Base-by-base conservation (phyloP, 148 eudicot genomes). In the Limonium bicolor region DNA sequence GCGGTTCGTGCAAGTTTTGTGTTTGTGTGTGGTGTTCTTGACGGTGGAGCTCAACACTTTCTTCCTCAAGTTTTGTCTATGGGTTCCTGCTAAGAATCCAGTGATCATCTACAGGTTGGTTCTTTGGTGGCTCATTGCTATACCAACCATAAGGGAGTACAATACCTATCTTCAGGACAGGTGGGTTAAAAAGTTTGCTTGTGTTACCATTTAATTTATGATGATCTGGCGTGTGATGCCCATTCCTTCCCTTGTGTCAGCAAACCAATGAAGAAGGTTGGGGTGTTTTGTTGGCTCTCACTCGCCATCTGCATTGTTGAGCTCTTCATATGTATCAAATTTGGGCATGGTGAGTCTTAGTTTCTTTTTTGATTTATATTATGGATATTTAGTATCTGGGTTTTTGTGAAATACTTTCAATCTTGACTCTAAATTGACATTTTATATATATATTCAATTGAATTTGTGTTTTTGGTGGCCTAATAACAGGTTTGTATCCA, bases 61-160 rank as follows among this genome's bases (percentile, higher is more conserved):
- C 62, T 87, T 87, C 49, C 86, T 87, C 38, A 87, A 87, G 83
- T 87, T 76, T 27, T 87, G 94, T 54, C 96, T 87, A 46, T 87
- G 94, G 96, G 70, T 87, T 54, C 96, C 96, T 60, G 88, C 94
- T 37, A 79, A 76, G 51, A 82, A 87, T 55, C 94, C 96, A 1
- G 48, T 86, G 20, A 73, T 86, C 37, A 52, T 67, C 23, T 73
- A 82, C 66, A 68, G 96, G 70, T 62, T 86, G 72, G 62, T 82
- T 55, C 76, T 86, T 47, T 86, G 96, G 96, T 86, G 96, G 96
- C 63, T 86, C 11, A 78, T 86, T 44, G 96, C 96, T 49, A 78
- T 86, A 55, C 96, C 96, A 28, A 81, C 96, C 16, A 78, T 81
- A 33, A 86, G 96, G 7, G 96, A 86, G 56, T 86, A 86, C 73